Base-by-base conservation (phyloP, 352 stramenopile genomes). In the Phytophthora pistaciae region DNA sequence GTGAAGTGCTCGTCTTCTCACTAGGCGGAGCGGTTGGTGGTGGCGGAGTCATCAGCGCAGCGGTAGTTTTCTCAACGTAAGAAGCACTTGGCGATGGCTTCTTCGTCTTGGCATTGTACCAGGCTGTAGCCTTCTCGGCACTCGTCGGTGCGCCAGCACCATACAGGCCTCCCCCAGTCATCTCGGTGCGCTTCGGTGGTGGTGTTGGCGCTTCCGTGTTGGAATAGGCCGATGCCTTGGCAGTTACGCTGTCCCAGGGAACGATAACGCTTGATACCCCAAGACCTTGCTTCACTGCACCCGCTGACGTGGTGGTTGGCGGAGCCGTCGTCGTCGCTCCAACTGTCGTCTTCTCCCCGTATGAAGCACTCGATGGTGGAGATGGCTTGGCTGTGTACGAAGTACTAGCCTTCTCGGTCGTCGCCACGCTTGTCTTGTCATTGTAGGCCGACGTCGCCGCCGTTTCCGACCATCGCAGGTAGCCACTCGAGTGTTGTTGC, bases 381-480 rank as follows among this genome's bases (percentile, higher is more conserved):
- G 23, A 23, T 49, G 16, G 1, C 3, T 49, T 49, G 18, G 42
- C 42, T 23, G 9, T 52, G 52, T 55, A 60, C 36, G 60, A 8
- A 40, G 46, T 31, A 40, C 13, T 46, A 1, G 46, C 25, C 27
- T 64, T 56, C 25, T 29, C 44, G 38, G 13, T 18, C 38, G 38
- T 44, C 13, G 38, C 18, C n/a, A 18, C n/a, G 20, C 23, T 50
- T 23, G 55, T 25, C 23, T 60, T 60, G 11, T 49, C 54, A 13
- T 5, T 38, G 44, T 57, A 56, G n/a, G 44, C n/a, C 27, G 25
- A 59, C 20, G 38, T 44, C 8, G 50, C 44, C 8, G n/a, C 14
- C 23, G 46, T 23, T 23, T 23, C 29, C 11, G 46, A 42, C 54
- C 60, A 60, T 56, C 54, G 53, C 48, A 69, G 18, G 42, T 49